phyloP scores from a whole-genome alignment of 1,284 basidiomycete species.

The Ustilago cynodontis region DNA sequence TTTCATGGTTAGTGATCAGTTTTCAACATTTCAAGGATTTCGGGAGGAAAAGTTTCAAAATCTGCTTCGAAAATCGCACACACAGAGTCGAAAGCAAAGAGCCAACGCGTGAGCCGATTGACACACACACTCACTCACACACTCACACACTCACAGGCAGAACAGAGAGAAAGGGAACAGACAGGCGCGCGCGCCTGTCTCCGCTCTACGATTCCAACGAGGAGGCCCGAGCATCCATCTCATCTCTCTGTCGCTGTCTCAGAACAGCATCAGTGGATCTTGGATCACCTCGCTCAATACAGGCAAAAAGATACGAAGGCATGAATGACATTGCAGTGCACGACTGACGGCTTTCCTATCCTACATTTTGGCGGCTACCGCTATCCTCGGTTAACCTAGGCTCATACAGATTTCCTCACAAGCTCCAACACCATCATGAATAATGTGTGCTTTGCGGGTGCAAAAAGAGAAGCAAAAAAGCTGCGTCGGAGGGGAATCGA shows the following conservation, averaged over 20 bases:
- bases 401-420: too few relatives aligned
- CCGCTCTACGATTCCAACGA: background rate
- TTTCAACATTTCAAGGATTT: background rate
- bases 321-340: too few relatives aligned
- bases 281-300: background rate
- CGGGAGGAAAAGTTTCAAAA: constrained; percentile 6
- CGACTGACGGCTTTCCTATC: too few relatives aligned
- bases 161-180: background rate
- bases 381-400: too few relatives aligned
- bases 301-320: background rate
- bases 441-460: background rate
- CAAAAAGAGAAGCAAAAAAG: background rate
- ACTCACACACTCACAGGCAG: background rate
- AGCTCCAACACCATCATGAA: too few relatives aligned
- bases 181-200: background rate
- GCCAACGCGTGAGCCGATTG: background rate
- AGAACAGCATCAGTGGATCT: background rate
- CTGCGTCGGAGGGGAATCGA: constrained; percentile 48
- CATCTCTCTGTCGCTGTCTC: background rate
- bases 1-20: constrained; percentile 14
- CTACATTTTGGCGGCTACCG: too few relatives aligned
- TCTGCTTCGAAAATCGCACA: background rate
- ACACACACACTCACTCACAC: background rate
- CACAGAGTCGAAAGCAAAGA: background rate
- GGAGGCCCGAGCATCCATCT: constrained; percentile 16